phyloP scores from a whole-genome alignment of 139 green algal species.

The Yamagishiella unicocca region DNA sequence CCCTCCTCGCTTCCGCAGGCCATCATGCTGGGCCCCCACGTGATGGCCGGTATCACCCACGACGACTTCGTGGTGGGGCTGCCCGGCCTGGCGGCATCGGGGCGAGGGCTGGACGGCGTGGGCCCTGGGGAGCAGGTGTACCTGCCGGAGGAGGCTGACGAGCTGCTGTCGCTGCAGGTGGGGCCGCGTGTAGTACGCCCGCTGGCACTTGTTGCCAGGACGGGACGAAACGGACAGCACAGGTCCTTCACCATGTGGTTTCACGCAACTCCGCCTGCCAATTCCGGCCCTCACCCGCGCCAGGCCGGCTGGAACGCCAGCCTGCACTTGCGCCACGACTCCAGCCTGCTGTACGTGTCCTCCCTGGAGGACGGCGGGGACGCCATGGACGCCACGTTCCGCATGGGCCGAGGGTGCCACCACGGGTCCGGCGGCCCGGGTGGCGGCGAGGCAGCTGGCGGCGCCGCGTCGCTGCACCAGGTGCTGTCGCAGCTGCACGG shows the following conservation, averaged over 20 bases:
- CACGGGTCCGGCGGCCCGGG: too few species aligned
- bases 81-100: neutral
- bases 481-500: slow-evolving; percentile 45
- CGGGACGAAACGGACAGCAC: too few species aligned
- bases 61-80: neutral
- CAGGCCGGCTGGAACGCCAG: slow-evolving; percentile 40
- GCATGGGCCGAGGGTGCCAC: slow-evolving; percentile 25
- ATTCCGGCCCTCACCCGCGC: neutral
- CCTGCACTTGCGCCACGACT: slow-evolving; percentile 32
- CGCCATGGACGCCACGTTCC: slow-evolving; percentile 48
- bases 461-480: neutral
- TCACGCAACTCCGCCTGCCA: too few species aligned
- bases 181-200: too few species aligned
- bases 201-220: too few species aligned
- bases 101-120: too few species aligned
- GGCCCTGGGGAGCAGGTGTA: neutral
- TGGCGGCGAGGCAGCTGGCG: neutral
- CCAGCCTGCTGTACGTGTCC: slow-evolving; percentile 22
- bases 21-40: slow-evolving; percentile 37
- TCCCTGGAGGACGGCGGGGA: slow-evolving; percentile 41
- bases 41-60: slow-evolving; percentile 42
- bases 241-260: too few species aligned
- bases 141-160: slow-evolving; percentile 31
- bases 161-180: slow-evolving; percentile 40
- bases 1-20: too few species aligned